Evolutionary conservation across 345 rosid genomes (phyloP), one percentile per base, ranked within the genome.

Genomic region (Hypericum androsaemum): DNA sequence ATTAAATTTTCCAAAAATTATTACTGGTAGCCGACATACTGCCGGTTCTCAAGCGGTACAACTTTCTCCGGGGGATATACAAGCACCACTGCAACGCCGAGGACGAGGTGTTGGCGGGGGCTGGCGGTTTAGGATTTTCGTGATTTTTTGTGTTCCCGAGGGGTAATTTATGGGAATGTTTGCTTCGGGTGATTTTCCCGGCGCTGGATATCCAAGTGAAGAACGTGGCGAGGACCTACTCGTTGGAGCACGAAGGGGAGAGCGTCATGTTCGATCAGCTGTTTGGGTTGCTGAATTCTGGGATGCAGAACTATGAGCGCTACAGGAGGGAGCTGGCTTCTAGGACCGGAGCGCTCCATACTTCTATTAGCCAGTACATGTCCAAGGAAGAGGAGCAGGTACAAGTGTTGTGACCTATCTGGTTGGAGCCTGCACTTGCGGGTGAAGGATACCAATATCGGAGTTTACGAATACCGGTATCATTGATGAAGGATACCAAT

Each of bases 11-110:
- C n/a, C n/a, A n/a, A n/a, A n/a, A n/a, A n/a, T n/a, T n/a, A n/a
- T n/a, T n/a, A n/a, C n/a, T n/a, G n/a, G n/a, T n/a, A n/a, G 80
- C 69, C 37, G 92, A 83, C 58, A 65, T 88, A 50, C 46, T 44
- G 43, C 57, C 76, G 6, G 72, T 85, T 11, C 76, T 76, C 2
- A 70, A 77, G 59, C 90, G 89, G 39, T 88, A 76, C 59, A 77
- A 75, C 60, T 81, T 81, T 64, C 64, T 88, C 56, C 77, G 84
- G 54, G 75, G 80, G 37, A 74, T 88, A 74, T 88, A 81, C 53
- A 73, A 70, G 73, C 82, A 88, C 39, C 97, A 88, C 68, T 80
- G 83, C 69, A 67, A 68, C 73, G 95, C 97, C 50, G 97, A 88
- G 54, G 97, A 88, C 51, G 95, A 88, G 95, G 97, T 85, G 72